Evolutionary conservation across 176 grass and related monocot genomes (phyloP), one percentile per base, ranked within the genome.

Genomic region (Oryza coarctata): DNA sequence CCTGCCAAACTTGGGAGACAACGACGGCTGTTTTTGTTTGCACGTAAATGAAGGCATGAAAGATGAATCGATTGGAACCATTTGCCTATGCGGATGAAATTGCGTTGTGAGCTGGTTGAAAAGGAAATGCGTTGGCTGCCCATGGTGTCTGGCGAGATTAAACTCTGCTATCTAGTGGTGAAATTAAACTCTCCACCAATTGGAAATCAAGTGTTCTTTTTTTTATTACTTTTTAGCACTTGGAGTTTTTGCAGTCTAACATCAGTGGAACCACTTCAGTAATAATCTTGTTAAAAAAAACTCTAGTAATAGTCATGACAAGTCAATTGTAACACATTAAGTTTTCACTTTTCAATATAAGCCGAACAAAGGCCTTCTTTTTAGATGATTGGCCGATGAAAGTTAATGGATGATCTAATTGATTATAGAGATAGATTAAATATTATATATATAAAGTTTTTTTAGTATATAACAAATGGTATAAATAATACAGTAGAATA

Each of bases 1-100:
- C 83, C 83, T 74, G 82, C 79, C 83, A 9, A 26, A 90, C 68
- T 58, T 78, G 67, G 35, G 73, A 30, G 79, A 89, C 74, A 86
- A 34, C 39, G 88, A 90, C 79, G 43, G 58, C 40, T 25, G 26
- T n/a, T 55, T 55, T 55, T 71, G 73, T 82, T 15, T 57, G 27
- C 35, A 55, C 43, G 71, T 71, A 58, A 75, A 32, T 31, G 38
- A 80, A 43, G 25, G 20, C 52, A 8, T 49, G 70, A 29, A 71
- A 32, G 76, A 70, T 9, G 20, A 25, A 60, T 60, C n/a, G 20
- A 60, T 60, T 23, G 41, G 39, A 30, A 33, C 65, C 31, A 27
- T 67, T 78, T 28, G 17, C 28, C n/a, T 38, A 7, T 12, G 22
- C 3, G 34, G 33, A 43, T 41, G 66, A 58, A 41, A 6, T 60